These are phyloP conservation scores for Colletotrichum navitas DNA, from an alignment of 2,329 filamentous ascomycete species.

Conservation along the genomic window DNA sequence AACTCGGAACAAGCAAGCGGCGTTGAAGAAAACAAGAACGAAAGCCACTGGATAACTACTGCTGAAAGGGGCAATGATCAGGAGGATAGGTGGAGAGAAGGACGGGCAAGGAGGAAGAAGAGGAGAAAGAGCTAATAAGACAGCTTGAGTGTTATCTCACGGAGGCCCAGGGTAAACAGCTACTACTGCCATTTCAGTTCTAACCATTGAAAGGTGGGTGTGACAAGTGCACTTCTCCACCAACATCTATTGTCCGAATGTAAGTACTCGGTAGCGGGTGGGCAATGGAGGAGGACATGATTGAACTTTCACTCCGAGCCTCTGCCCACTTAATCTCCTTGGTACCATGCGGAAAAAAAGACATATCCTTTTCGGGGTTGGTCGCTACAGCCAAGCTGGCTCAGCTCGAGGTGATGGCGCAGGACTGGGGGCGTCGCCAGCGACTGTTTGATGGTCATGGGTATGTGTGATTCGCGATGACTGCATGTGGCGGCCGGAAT, in stretches of 20 bases:
- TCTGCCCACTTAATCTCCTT: neutral
- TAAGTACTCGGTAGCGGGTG: neutral
- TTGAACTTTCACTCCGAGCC: neutral
- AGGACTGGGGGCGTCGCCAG: conserved; percentile 20
- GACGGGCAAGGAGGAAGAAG: conserved; percentile 7
- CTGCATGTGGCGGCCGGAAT: conserved; percentile 29
- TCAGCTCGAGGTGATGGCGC: conserved; percentile 40
- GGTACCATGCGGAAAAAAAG: neutral
- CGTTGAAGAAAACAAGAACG: neutral
- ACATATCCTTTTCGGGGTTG: conserved; percentile 17
- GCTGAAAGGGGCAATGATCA: conserved; percentile 7
- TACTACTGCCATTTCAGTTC: conserved; percentile 10
- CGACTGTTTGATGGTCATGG: conserved; percentile 8
- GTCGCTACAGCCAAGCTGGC: conserved; percentile 28
- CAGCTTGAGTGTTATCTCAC: conserved; percentile 17
- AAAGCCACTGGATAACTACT: neutral
- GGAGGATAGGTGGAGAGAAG: neutral
- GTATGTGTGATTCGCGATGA: conserved; percentile 16
- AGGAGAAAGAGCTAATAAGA: conserved; percentile 28
- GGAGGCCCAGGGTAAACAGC: conserved; percentile 15
- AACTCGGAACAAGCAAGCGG: neutral
- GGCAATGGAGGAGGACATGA: neutral
- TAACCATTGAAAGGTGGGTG: conserved; percentile 5
- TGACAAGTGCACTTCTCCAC: conserved; percentile 6
- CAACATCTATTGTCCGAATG: neutral